Base-by-base conservation (phyloP, 306 rosid species). In the Spatholobus suberectus region DNA sequence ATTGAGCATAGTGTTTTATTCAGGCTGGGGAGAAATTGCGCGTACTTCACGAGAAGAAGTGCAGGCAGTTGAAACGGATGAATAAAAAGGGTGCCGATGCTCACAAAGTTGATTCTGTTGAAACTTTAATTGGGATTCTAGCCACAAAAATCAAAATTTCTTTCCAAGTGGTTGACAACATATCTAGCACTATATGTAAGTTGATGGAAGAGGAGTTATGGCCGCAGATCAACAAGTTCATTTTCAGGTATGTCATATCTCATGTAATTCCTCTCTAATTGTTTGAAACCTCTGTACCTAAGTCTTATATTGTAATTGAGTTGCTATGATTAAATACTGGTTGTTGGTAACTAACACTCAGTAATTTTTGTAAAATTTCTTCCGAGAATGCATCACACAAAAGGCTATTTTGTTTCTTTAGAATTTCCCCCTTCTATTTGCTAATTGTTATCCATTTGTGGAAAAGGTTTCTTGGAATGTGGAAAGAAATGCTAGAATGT, bases 21-120 rank as follows among this genome's bases (percentile, higher is more conserved):
- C 70, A 93, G 95, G 92, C 85, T 12, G 94, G 76, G 73, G 97
- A 93, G 82, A 89, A 85, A 78, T 59, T 91, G 81, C 91, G 90
- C 20, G 55, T 79, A 15, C 44, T 79, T 15, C 78, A 89, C 37
- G 91, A 90, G 85, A 91, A 85, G 87, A 90, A 89, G 82, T 87
- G 89, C 26, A 83, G 59, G 78, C 86, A 90, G 82, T 79, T 93
- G 82, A 89, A 75, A 62, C 86, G 79, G 2, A 59, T 87, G 90
- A 87, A 79, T 15, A 80, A 86, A 61, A 85, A 47, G 55, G 75
- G 68, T 11, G 81, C 76, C 11, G 90, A 80, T 41, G 81, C 86
- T 57, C 81, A 44, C 10, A 91, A 85, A 81, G 57, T 86, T 14
- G 84, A 84, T n/a, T 38, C 92, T 23, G 27, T 80, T 71, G 73